Conservation (phyloP, 306 rosid species). For the Cyamopsis tetragonoloba region DNA sequence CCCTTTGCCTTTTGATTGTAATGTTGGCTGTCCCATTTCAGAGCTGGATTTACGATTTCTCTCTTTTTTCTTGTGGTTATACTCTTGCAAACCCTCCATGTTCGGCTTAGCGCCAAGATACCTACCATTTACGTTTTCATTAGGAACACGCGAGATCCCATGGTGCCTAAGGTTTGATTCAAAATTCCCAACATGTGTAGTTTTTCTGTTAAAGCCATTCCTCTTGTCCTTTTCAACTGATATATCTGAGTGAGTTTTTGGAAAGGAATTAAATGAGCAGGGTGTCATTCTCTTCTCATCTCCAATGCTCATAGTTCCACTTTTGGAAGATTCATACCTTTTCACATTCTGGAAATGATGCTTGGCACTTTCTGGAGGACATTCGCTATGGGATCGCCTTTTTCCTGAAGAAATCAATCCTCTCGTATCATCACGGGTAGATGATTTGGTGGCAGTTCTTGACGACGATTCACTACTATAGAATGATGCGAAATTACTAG, state of each 20-base stretch:
- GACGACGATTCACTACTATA: slow-evolving; percentile 31
- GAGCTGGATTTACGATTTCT: slow-evolving; percentile 30
- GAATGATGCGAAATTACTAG: slow-evolving; percentile 34
- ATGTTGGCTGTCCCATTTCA: slow-evolving; percentile 30
- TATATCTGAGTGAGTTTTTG: slow-evolving; percentile 36
- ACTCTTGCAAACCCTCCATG: slow-evolving; percentile 30
- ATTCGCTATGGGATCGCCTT: slow-evolving; percentile 34
- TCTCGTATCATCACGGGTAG: slow-evolving; percentile 28
- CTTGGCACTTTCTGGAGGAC: slow-evolving; percentile 35
- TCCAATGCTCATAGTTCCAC: slow-evolving; percentile 32
- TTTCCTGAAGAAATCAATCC: slow-evolving; percentile 30
- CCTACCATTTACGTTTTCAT: slow-evolving; percentile 26
- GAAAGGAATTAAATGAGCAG: slow-evolving; percentile 28
- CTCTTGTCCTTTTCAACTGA: slow-evolving; percentile 40
- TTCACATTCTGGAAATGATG: slow-evolving; percentile 29
- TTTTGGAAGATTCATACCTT: slow-evolving; percentile 35
- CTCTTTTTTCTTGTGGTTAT: slow-evolving; percentile 35
- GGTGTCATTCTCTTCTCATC: slow-evolving; percentile 38
- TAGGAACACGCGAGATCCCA: slow-evolving; percentile 34
- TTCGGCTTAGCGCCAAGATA: slow-evolving; percentile 32
- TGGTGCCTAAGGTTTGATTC: slow-evolving; percentile 28
- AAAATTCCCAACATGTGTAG: slow-evolving; percentile 30
- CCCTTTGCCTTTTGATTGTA: slow-evolving; percentile 31
- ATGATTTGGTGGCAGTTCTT: slow-evolving; percentile 37
- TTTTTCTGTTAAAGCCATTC: slow-evolving; percentile 23